A percentile compares a stretch with the other conserved stretches of the same genome.
Evolutionary conservation across 108 stramenopile species (phyloP).

Genomic region (Cyclotella baltica): DNA sequence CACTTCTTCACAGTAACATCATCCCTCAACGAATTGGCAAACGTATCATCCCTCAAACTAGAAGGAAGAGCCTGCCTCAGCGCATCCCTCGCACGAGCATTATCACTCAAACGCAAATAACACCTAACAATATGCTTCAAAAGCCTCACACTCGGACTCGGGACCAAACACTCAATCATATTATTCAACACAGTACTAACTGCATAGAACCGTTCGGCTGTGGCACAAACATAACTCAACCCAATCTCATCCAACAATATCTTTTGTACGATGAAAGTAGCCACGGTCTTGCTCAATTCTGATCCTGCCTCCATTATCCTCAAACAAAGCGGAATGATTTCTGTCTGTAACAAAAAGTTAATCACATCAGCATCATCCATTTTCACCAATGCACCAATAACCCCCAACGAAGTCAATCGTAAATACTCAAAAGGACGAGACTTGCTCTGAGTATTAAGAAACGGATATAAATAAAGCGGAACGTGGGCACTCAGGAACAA

Average conservation of each 20-base stretch:
- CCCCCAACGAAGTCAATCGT: slow-evolving; percentile 96
- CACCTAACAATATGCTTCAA: slow-evolving; percentile 99
- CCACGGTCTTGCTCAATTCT: slow-evolving; percentile 97
- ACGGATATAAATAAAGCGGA: slow-evolving; percentile 98
- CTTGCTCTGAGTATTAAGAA: slow-evolving; percentile 96
- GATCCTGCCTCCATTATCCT: slow-evolving; percentile 94
- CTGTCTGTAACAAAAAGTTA: slow-evolving; percentile 96
- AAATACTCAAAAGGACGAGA: slow-evolving; percentile 98
- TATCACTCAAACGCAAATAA: slow-evolving; percentile 95
- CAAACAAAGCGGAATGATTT: slow-evolving; percentile 85
- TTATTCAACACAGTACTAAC: slow-evolving; percentile 93
- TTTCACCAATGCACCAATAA: slow-evolving; percentile 99
- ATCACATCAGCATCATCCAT: slow-evolving; percentile 98
- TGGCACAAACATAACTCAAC: slow-evolving; percentile 98
- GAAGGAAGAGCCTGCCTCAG: slow-evolving; percentile 93
- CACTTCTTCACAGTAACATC: slow-evolving; percentile 94
- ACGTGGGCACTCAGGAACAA: slow-evolving; percentile 96
- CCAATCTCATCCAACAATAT: slow-evolving; percentile 98
- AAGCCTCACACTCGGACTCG: slow-evolving; percentile 90
- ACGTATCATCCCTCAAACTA: slow-evolving; percentile 91
- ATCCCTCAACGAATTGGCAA: slow-evolving; percentile 78
- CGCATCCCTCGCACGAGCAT: slow-evolving; percentile 94
- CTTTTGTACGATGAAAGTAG: slow-evolving; percentile 99
- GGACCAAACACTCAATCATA: slow-evolving; percentile 91
- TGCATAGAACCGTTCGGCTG: slow-evolving; percentile 98